Evolutionary conservation across 2,329 filamentous ascomycete species (phyloP), one percentile per base, ranked within the genome.

Genomic region (Dissoconium aciculare): DNA sequence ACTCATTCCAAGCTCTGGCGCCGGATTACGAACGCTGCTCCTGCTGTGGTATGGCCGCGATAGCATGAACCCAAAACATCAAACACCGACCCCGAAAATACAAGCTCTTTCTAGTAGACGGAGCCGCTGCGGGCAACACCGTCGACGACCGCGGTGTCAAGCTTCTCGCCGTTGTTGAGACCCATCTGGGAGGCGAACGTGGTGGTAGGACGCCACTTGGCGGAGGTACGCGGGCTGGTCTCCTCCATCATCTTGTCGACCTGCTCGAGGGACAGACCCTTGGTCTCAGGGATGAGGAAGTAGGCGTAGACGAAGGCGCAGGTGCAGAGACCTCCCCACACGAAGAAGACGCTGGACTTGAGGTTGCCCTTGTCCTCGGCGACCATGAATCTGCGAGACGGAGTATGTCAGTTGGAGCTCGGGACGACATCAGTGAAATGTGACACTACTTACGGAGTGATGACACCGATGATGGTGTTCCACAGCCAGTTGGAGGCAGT

Each of bases 401-500:
- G n/a, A n/a, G n/a, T n/a, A n/a, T n/a, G n/a, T n/a, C n/a, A n/a
- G n/a, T n/a, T n/a, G n/a, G n/a, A n/a, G n/a, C n/a, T n/a, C n/a
- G 42, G 42, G 17, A 39, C 78, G 57, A 80, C 78, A 53, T 79
- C 66, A 31, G 71, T 63, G 36, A 69, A 52, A 63, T 54, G 39
- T 49, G 34, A 16, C 10, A 11, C 31, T 12, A 16, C 11, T 23
- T 23, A 21, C 84, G 89, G 50, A 27, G 47, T 43, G 38, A 49
- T 49, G 38, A 48, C 42, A 28, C 43, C 41, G 25, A 49, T 45
- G 40, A 49, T 43, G 32, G 41, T 45, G 42, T 51, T 51, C 81
- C 81, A 89, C 40, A 89, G 69, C 82, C 82, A 91, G 70, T 91
- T 91, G 53, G 76, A 83, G 38, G 83, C 79, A 5, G 84, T 91